phyloP scores from a whole-genome alignment of 225 moss, liverwort and hornwort genomes.

The Neckera pumila region DNA sequence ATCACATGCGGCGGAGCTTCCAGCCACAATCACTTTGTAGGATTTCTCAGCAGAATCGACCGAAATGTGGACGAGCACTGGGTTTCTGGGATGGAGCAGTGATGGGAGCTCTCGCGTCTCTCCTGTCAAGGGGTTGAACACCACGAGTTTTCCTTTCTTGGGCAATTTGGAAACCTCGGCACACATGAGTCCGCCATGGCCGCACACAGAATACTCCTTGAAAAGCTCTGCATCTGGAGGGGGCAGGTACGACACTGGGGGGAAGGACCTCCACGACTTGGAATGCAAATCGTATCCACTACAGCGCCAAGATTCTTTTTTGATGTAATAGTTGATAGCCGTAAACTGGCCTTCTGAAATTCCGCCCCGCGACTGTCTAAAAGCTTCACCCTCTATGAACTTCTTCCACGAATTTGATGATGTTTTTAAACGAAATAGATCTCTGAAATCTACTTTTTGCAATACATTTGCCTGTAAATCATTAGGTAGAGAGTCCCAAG shows the following conservation, averaged over 20 bases:
- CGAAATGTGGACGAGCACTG: slow-evolving; percentile 4
- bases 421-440: neutral
- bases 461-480: neutral
- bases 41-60: neutral
- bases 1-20: neutral
- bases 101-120: neutral
- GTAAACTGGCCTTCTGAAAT: neutral
- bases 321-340: neutral
- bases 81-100: neutral
- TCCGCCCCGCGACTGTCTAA: neutral
- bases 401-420: neutral
- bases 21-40: neutral
- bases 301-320: neutral
- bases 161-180: neutral
- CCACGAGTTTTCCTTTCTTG: neutral
- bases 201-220: slow-evolving; percentile 1
- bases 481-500: neutral
- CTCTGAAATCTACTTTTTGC: neutral
- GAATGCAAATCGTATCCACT: neutral
- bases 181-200: slow-evolving; percentile 14
- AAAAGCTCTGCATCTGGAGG: neutral
- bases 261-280: neutral
- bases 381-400: neutral
- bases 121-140: slow-evolving; percentile 12
- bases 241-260: slow-evolving; percentile 1